Conservation (phyloP, 2,329 filamentous ascomycete species). For the Nothopassalora personata region DNA sequence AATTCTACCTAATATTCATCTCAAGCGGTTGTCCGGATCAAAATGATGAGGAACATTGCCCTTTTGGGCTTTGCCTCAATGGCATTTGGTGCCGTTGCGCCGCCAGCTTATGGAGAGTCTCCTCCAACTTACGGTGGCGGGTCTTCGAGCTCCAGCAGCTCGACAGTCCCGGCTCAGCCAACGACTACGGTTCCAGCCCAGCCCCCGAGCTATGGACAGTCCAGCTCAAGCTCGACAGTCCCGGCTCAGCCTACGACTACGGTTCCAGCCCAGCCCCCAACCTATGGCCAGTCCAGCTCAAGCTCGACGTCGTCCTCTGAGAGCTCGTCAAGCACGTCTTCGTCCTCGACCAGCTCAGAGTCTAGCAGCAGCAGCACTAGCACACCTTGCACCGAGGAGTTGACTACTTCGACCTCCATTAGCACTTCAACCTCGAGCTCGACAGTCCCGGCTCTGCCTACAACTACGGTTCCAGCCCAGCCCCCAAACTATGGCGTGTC, state of each 20-base stretch:
- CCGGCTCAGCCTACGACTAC: too few species aligned
- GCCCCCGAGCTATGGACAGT: too few species aligned
- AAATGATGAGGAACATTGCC: slow-evolving; percentile 15
- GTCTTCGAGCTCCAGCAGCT: not conserved
- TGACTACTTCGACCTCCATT: slow-evolving; percentile 4
- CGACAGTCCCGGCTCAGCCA: too few species aligned
- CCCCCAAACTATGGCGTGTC: not conserved
- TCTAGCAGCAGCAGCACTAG: not conserved
- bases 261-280: not conserved
- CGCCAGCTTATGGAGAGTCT: slow-evolving; percentile 5
- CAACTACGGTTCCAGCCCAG: not conserved
- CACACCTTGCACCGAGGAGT: slow-evolving; percentile 3
- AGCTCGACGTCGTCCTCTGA: too few species aligned
- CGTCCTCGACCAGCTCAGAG: not conserved
- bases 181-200: too few species aligned
- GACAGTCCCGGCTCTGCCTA: too few species aligned
- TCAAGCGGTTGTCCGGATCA: not conserved
- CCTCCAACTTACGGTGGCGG: slow-evolving; percentile 4
- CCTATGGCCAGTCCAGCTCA: not conserved
- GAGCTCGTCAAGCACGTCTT: too few species aligned
- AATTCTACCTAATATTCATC: slow-evolving; percentile 7
- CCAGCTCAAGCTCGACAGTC: too few species aligned
- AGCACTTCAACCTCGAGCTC: not conserved
- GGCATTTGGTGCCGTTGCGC: slow-evolving; percentile 8
- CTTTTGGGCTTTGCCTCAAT: slow-evolving; percentile 14